phyloP scores from a whole-genome alignment of 1,284 basidiomycete species.

The Cryptococcus deneoformans region DNA sequence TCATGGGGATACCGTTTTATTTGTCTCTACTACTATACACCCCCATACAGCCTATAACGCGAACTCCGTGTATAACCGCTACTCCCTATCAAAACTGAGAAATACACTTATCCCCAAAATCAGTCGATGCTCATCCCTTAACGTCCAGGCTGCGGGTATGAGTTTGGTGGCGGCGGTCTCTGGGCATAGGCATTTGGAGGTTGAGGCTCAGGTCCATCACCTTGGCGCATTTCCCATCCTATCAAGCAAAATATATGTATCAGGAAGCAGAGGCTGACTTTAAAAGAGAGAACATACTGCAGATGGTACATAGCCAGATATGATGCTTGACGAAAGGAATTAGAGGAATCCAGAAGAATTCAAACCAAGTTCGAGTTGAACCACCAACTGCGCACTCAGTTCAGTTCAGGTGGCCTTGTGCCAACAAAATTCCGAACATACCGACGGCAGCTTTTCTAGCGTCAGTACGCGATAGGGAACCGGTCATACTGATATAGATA shows the following conservation, averaged over 20 bases:
- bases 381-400: constrained; percentile 20
- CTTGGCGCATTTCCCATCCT: constrained; percentile 39
- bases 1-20: too few relatives aligned
- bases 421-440: neutral
- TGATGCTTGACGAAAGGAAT: constrained; percentile 39
- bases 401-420: neutral
- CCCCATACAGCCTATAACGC: too few relatives aligned
- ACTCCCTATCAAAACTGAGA: too few relatives aligned
- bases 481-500: too few relatives aligned
- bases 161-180: neutral
- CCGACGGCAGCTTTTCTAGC: constrained; percentile 9
- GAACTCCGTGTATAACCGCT: too few relatives aligned
- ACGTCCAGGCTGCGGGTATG: too few relatives aligned
- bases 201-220: constrained; percentile 34
- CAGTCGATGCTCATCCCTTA: too few relatives aligned
- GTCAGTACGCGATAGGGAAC: neutral
- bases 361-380: constrained; percentile 38
- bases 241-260: neutral
- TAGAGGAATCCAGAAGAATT: constrained; percentile 45
- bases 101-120: too few relatives aligned
- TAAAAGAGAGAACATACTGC: constrained; percentile 27
- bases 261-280: neutral
- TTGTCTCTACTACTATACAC: too few relatives aligned
- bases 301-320: constrained; percentile 44
- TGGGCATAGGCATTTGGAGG: constrained; percentile 21